Base-by-base conservation (phyloP, 768 basidiomycete genomes). In the Suillus cothurnatus region DNA sequence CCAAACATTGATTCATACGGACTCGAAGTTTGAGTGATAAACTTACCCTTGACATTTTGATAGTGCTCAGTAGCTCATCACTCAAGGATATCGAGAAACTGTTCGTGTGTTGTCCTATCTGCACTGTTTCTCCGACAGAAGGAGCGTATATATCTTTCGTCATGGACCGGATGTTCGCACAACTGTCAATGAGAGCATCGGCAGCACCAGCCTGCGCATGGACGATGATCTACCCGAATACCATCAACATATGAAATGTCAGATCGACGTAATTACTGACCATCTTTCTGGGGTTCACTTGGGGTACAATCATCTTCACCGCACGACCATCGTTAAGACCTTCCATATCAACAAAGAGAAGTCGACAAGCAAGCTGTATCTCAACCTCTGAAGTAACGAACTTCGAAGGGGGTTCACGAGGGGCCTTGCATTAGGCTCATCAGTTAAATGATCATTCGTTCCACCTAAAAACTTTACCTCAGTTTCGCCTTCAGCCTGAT, bases 321-420 rank as follows among this genome's bases (percentile, higher is more conserved):
- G 97, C 95, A 66, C 97, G 92, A 2, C 97, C 97, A 71, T 99
- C 97, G 71, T 96, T 96, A 61, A 97, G 79, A 36, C 97, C 97
- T 72, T 99, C 97, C 86, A 99, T 89, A 72, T 99, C 97, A 55
- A 99, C 88, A 71, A 93, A 99, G 55, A 95, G 85, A 34, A 99
- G 78, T 6, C 91, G 88, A 70, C 97, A 97, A 36, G 91, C 87
- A 39, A 99, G 73, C 64, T 94, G 89, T 31, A 98, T 85, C 64
- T 91, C 88, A 7, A 92, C 81, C 31, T 86, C 82, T 50, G 90
- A 89, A 1, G 88, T 85, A 55, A 97, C 84, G 70, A 88, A 99
- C 76, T 98, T 99, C 41, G 92, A 96, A 19, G 97, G 97, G 2
- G 92, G 88, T 76, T 98, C 97, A 64, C 85, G 85, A 6, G 88